Conservation (phyloP, 306 rosid genomes). For the Gleditsia sinensis region DNA sequence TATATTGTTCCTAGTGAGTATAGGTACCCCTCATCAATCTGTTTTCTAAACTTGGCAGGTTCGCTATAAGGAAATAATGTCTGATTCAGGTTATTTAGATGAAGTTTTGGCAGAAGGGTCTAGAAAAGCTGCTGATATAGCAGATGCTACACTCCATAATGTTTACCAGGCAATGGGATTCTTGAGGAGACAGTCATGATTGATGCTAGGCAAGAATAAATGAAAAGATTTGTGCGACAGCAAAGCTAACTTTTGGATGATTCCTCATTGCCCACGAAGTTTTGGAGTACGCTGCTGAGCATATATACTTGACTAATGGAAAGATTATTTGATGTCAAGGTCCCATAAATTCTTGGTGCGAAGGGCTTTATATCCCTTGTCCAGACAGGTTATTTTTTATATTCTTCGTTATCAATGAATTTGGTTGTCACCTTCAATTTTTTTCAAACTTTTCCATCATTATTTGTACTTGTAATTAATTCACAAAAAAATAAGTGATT, state of each 20-base stretch:
- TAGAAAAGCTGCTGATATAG: conserved; percentile 73
- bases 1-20: conserved; percentile 21
- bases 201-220: conserved; percentile 29
- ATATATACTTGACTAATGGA: conserved; percentile 41
- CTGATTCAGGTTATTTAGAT: conserved; percentile 85
- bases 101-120: conserved; percentile 85
- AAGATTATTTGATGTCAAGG: conserved; percentile 36
- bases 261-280: conserved; percentile 35
- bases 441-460: conserved; percentile 19
- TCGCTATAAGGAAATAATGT: conserved; percentile 79
- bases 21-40: conserved; percentile 5
- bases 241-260: conserved; percentile 46
- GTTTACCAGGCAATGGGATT: conserved; percentile 97
- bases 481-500: conserved; percentile 17
- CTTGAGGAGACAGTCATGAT: conserved; percentile 56
- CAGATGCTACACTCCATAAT: conserved; percentile 69
- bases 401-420: neutral
- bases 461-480: conserved; percentile 26
- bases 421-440: conserved; percentile 28
- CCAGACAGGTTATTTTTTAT: conserved; percentile 7
- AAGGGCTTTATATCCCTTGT: conserved; percentile 15
- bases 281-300: conserved; percentile 42
- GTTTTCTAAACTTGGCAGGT: conserved; percentile 50
- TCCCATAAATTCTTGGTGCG: conserved; percentile 34
- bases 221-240: conserved; percentile 38